Conservation (phyloP, 768 basidiomycete species). For the Pulveroboletus sp. region DNA sequence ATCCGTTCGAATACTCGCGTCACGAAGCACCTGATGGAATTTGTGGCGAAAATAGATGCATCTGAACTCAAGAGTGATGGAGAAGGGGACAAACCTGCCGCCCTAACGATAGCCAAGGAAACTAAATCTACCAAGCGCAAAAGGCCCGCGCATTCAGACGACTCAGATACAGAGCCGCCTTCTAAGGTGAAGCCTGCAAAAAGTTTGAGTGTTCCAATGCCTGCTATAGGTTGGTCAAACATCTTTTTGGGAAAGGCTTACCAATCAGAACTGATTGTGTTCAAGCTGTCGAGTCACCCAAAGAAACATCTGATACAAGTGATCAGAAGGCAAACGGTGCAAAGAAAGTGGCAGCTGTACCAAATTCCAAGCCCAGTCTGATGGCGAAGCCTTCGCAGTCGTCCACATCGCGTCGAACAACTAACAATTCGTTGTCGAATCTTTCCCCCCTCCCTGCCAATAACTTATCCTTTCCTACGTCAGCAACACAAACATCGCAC, state of each 20-base stretch:
- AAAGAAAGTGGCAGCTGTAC: constrained; percentile 1
- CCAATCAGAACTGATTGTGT: not conserved
- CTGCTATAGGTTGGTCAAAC: constrained; percentile 15
- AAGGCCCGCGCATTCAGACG: constrained; percentile 20
- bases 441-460: not conserved
- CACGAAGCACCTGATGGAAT: constrained; percentile 30
- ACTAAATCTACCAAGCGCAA: constrained; percentile 25
- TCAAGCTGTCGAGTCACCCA: constrained; percentile 14
- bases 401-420: constrained; percentile 8
- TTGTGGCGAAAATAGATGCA: constrained; percentile 28
- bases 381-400: constrained; percentile 1
- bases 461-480: not conserved
- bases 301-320: not conserved
- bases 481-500: not conserved
- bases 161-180: constrained; percentile 16
- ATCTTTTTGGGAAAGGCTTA: not conserved
- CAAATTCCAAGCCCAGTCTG: not conserved
- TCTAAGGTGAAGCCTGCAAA: constrained; percentile 17
- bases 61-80: constrained; percentile 31
- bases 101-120: constrained; percentile 6
- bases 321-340: constrained; percentile 2
- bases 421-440: constrained; percentile 21
- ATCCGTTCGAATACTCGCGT: constrained; percentile 38
- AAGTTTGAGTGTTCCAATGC: not conserved
- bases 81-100: constrained; percentile 29